A percentile compares a stretch with the other conserved stretches of the same genome.
Conservation (phyloP, 2,329 filamentous ascomycete species). For the Chrysoporthe puriensis region DNA sequence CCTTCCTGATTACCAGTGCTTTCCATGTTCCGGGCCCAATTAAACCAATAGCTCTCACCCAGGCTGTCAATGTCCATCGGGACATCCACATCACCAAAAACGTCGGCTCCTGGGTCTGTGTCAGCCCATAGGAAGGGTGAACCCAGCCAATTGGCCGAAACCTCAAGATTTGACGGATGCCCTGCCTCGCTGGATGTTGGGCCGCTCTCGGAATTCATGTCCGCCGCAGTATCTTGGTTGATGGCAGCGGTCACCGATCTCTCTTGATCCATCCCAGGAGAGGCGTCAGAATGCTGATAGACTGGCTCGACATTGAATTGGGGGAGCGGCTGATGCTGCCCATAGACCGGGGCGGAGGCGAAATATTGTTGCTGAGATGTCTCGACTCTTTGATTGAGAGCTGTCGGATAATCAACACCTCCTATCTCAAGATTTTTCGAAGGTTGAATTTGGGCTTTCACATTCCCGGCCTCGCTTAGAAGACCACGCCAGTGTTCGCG, state of each 20-base stretch:
- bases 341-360: not conserved
- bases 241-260: not conserved
- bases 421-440: not conserved
- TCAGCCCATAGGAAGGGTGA: conserved; percentile 42
- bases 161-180: not conserved
- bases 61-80: conserved; percentile 32
- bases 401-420: not conserved
- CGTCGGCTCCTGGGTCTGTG: conserved; percentile 33
- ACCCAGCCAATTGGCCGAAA: conserved; percentile 23
- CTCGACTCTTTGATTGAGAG: not conserved
- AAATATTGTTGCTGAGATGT: not conserved
- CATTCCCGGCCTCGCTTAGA: conserved; percentile 25
- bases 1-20: not conserved
- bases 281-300: not conserved
- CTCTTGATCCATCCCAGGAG: not conserved
- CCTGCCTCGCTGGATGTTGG: not conserved
- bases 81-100: conserved; percentile 35
- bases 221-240: not conserved
- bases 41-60: conserved; percentile 9
- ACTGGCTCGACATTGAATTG: not conserved
- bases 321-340: not conserved
- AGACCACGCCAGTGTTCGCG: conserved; percentile 41
- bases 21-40: conserved; percentile 12
- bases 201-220: not conserved
- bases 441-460: not conserved